These are phyloP conservation scores for Chrysosphaeria jannelii DNA, from an alignment of 2,329 filamentous ascomycete species.

Conservation along the genomic window DNA sequence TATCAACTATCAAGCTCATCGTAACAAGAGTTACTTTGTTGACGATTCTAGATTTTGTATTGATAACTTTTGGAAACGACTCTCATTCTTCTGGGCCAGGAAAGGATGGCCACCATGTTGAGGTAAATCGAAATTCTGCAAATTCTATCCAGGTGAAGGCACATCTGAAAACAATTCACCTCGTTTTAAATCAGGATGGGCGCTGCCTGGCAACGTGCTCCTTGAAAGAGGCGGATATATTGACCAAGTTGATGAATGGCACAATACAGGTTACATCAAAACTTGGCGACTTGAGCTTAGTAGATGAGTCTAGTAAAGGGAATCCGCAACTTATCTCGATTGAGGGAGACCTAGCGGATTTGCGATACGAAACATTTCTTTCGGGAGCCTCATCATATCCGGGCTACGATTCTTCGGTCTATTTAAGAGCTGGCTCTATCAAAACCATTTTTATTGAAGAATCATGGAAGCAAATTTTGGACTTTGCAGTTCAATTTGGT, in stretches of 20 bases:
- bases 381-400: slow-evolving; percentile 44
- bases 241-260: slow-evolving; percentile 59
- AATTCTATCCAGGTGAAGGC: slow-evolving; percentile 84
- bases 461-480: slow-evolving; percentile 91
- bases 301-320: slow-evolving; percentile 84
- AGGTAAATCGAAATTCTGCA: slow-evolving; percentile 12
- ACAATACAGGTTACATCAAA: slow-evolving; percentile 69
- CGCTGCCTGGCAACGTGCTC: slow-evolving; percentile 80
- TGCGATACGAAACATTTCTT: slow-evolving; percentile 92
- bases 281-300: slow-evolving; percentile 60
- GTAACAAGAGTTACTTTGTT: slow-evolving; percentile 81
- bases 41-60: slow-evolving; percentile 76
- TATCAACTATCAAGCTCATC: slow-evolving; percentile 88
- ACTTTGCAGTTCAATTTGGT: slow-evolving; percentile 93
- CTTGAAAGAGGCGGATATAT: slow-evolving; percentile 73
- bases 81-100: too few species aligned
- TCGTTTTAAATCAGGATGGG: slow-evolving; percentile 93
- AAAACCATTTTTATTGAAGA: slow-evolving; percentile 95
- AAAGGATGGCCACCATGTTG: too few species aligned
- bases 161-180: slow-evolving; percentile 69
- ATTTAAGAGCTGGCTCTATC: slow-evolving; percentile 70
- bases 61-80: slow-evolving; percentile 54
- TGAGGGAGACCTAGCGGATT: slow-evolving; percentile 81
- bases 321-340: slow-evolving; percentile 77
- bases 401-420: slow-evolving; percentile 81